Evolutionary conservation across 2,329 filamentous ascomycete species (phyloP), one percentile per base, ranked within the genome.

Genomic region (Fusarium luffae): DNA sequence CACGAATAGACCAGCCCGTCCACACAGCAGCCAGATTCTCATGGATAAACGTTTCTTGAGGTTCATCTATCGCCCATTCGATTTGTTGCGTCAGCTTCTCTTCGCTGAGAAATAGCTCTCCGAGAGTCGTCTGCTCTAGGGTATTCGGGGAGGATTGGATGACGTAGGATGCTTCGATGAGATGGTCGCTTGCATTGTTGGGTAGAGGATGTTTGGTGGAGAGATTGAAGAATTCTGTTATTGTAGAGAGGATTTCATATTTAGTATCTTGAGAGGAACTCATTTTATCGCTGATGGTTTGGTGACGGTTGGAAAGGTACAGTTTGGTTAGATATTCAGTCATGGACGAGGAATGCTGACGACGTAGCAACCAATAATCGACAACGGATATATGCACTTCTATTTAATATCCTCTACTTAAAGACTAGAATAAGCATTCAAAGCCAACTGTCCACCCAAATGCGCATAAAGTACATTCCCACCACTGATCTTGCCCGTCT

Each of bases 391-490:
- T 43, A 25, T 30, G 6, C 19, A 32, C 3, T 52, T 54, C 34
- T 52, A 41, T 28, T 27, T 27, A 19, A n/a, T 16, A 46, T 48
- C 41, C n/a, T 32, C 32, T n/a, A 37, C 34, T 37, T 12, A 55
- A 27, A 47, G 21, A 27, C 52, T 55, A 4, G 86, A 85, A 77
- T 93, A 93, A 0, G 90, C 90, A 79, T 90, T 92, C 62, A 93
- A 77, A 0, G 90, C 91, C 75, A 91, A 77, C 79, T 92, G 90
- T 0, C 91, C 91, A 13, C 91, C 91, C 25, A 92, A 77, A 79
- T 93, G 91, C 2, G 90, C 90, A 78, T 92, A 93, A 62, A 93
- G 75, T 32, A 93, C 87, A 73, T 90, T 91, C n/a, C 88, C 88
- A 1, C 84, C 84, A 5, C 79, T 78, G 61, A 93, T 88, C 76